Conservation (phyloP, 495 filamentous ascomycete species). For the Lasiosphaeriaceae sp. region DNA sequence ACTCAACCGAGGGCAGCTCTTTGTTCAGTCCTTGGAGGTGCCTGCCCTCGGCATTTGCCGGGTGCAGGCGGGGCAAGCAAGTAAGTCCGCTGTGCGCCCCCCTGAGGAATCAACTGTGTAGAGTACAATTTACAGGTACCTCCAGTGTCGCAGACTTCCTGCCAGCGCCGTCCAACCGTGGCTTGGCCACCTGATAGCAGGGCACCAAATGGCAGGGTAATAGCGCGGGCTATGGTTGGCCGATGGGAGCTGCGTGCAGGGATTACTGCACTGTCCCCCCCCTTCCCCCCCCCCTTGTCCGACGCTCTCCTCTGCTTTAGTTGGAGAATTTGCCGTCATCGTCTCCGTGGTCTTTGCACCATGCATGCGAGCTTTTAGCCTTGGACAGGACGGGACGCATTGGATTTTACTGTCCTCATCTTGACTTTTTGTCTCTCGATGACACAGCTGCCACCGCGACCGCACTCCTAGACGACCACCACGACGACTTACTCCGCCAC, state of each 20-base stretch:
- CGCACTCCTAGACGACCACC: not conserved
- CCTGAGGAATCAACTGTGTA: too few species aligned
- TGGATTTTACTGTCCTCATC: conserved; percentile 17
- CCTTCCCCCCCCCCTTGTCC: too few species aligned
- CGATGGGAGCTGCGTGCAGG: not conserved
- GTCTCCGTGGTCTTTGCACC: conserved; percentile 18
- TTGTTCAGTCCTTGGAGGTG: too few species aligned
- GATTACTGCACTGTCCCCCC: too few species aligned
- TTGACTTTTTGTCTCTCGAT: conserved; percentile 12
- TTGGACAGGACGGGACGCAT: conserved; percentile 4
- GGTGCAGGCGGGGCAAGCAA: too few species aligned
- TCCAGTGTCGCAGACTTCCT: not conserved
- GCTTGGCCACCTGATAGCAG: conserved; percentile 4
- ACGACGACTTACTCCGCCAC: conserved; percentile 52
- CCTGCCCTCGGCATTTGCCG: too few species aligned
- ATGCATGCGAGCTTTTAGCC: not conserved
- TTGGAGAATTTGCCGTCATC: conserved; percentile 22
- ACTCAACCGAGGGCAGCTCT: too few species aligned
- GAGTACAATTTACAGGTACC: not conserved
- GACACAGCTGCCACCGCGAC: not conserved
- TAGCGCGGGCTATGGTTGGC: conserved; percentile 1
- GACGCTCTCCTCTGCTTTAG: not conserved
- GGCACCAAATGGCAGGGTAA: not conserved
- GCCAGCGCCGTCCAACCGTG: not conserved
- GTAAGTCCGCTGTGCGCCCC: not conserved